phyloP scores from a whole-genome alignment of 345 rosid genomes.

The Eucalyptus urophylla region DNA sequence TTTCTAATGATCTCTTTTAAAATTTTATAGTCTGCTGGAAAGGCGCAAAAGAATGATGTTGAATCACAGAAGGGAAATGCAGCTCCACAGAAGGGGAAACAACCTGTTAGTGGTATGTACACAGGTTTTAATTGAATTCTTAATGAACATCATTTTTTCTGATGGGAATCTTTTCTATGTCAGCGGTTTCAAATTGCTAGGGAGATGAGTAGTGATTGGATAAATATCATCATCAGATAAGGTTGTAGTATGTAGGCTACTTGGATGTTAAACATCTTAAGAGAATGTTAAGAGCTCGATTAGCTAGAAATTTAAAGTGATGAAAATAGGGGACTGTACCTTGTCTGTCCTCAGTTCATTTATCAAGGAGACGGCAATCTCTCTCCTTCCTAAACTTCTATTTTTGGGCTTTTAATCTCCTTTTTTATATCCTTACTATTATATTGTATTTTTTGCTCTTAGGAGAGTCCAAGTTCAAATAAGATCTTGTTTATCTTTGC shows the following conservation, averaged over 20 bases:
- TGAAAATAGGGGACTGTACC: not conserved
- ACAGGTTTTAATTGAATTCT: not conserved
- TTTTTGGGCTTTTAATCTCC: not conserved
- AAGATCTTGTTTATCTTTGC: not conserved
- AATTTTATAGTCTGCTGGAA: conserved; percentile 72
- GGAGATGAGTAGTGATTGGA: not conserved
- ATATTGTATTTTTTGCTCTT: not conserved
- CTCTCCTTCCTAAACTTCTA: not conserved
- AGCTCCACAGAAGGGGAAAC: conserved; percentile 16
- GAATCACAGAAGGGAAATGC: conserved; percentile 24
- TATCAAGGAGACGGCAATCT: not conserved
- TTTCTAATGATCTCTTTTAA: not conserved
- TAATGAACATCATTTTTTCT: not conserved
- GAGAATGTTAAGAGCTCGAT: not conserved
- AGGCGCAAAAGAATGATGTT: conserved; percentile 37
- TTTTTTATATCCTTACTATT: not conserved
- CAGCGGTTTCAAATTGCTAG: not conserved
- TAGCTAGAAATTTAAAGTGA: not conserved
- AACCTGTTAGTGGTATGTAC: conserved; percentile 28
- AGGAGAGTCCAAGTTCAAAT: not conserved
- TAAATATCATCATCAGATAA: not conserved
- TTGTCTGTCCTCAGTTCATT: not conserved
- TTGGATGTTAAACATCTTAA: not conserved
- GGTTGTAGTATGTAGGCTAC: not conserved
- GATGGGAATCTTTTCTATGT: not conserved